phyloP scores from a whole-genome alignment of 768 basidiomycete species.

The Pleurotus sapidus region DNA sequence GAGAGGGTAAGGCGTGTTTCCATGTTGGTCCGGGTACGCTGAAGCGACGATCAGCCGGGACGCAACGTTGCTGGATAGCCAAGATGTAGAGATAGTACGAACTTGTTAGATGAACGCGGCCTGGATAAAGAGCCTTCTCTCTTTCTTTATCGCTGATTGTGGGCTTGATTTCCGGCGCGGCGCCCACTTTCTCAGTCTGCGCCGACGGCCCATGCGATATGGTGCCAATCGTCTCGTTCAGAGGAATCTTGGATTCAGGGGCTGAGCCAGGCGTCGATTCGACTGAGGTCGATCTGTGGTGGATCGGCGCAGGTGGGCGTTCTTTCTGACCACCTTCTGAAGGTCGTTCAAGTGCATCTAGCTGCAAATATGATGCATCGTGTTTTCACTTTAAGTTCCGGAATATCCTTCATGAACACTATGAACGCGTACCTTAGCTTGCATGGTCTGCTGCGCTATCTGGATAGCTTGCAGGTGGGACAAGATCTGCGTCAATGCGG shows the following conservation, averaged over 20 bases:
- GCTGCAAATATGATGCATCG: neutral
- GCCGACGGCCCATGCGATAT: neutral
- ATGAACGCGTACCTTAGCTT: conserved; percentile 59
- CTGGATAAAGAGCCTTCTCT: conserved; percentile 77
- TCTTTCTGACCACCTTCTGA: neutral
- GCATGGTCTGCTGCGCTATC: conserved; percentile 71
- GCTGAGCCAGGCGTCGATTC: neutral
- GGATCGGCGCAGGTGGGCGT: neutral
- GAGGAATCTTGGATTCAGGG: neutral
- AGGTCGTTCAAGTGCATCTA: conserved; percentile 1
- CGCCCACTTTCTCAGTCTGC: neutral
- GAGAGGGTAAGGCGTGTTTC: conserved; percentile 76
- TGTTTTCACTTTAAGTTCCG: neutral
- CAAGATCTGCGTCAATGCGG: conserved; percentile 70
- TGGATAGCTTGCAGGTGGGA: conserved; percentile 69
- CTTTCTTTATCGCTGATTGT: conserved; percentile 52
- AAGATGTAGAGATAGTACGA: conserved; percentile 25
- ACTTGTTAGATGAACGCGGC: conserved; percentile 84
- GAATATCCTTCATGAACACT: conserved; percentile 8
- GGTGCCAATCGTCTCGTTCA: neutral
- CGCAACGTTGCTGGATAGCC: conserved; percentile 1
- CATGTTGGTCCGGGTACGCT: conserved; percentile 92
- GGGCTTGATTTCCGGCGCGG: no score
- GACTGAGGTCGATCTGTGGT: conserved; percentile 4
- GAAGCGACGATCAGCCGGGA: neutral